A percentile compares a stretch with the other conserved stretches of the same genome.
Conservation (phyloP, 345 rosid genomes). For the Dovyalis caffra region DNA sequence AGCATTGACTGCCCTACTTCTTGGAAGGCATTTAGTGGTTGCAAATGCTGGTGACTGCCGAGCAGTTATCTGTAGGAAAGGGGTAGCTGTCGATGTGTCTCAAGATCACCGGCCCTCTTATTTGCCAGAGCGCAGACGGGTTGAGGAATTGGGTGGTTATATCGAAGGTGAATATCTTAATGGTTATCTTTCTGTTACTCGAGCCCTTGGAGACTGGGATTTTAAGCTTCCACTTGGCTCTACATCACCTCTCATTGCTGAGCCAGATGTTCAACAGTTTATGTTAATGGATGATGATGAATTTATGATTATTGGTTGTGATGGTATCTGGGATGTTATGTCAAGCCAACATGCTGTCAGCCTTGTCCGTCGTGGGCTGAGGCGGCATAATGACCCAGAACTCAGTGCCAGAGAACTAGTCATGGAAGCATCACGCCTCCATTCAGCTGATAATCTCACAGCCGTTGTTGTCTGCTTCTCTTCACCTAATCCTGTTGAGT, state of each 20-base stretch:
- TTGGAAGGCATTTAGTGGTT: constrained; percentile 64
- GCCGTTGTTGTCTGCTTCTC: constrained; percentile 51
- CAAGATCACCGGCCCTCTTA: constrained; percentile 74
- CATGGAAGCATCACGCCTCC: constrained; percentile 50
- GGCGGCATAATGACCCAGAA: constrained; percentile 56
- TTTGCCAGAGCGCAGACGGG: constrained; percentile 62
- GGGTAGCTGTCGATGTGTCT: constrained; percentile 72
- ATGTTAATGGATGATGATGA: constrained; percentile 75
- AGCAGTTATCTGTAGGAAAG: constrained; percentile 78
- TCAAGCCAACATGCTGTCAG: constrained; percentile 73
- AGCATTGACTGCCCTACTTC: constrained; percentile 58
- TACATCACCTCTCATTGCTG: constrained; percentile 72
- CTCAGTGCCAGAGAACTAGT: constrained; percentile 57
- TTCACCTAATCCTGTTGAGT: constrained; percentile 22
- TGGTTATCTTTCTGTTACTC: constrained; percentile 58
- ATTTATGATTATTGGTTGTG: constrained; percentile 80
- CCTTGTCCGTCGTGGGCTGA: constrained; percentile 59
- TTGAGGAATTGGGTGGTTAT: constrained; percentile 56
- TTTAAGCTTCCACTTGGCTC: constrained; percentile 64
- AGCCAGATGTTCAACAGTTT: constrained; percentile 63
- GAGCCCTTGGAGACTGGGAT: constrained; percentile 94
- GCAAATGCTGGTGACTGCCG: constrained; percentile 92
- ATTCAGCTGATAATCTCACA: constrained; percentile 58
- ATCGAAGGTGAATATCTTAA: constrained; percentile 54
- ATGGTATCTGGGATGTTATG: constrained; percentile 89